phyloP scores from a whole-genome alignment of 2,329 filamentous ascomycete genomes.

The Fusarium falciforme region DNA sequence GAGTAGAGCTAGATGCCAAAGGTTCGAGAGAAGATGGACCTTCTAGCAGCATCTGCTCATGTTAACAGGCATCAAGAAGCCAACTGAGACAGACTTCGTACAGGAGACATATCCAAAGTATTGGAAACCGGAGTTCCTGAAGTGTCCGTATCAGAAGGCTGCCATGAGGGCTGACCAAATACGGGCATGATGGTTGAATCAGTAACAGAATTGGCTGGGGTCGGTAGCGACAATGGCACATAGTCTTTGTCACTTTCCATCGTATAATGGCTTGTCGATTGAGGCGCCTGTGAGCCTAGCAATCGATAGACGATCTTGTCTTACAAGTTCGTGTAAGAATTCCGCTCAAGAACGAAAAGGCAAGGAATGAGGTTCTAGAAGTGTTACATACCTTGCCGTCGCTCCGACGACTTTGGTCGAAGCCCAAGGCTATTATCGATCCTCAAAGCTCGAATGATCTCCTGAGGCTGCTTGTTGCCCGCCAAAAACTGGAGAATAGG shows the following conservation, averaged over 20 bases:
- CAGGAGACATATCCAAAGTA: not conserved
- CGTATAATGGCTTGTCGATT: not conserved
- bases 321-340: not conserved
- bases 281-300: not conserved
- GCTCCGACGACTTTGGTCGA: fast-evolving
- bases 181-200: not conserved
- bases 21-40: not conserved
- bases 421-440: not conserved
- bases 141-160: not conserved
- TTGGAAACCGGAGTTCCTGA: not conserved
- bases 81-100: not conserved
- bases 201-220: not conserved
- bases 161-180: not conserved
- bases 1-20: not conserved
- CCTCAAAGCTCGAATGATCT: not conserved
- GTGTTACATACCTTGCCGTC: fast-evolving
- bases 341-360: too few relatives aligned
- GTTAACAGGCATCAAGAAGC: not conserved
- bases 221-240: not conserved
- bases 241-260: not conserved
- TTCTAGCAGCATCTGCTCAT: not conserved
- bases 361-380: fast-evolving
- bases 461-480: not conserved
- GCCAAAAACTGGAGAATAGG: not conserved
- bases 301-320: not conserved